Evolutionary conservation across 371 early-diverging fungal genomes (phyloP), one percentile per base, ranked within the genome.

Genomic region (Mortierella sp.): DNA sequence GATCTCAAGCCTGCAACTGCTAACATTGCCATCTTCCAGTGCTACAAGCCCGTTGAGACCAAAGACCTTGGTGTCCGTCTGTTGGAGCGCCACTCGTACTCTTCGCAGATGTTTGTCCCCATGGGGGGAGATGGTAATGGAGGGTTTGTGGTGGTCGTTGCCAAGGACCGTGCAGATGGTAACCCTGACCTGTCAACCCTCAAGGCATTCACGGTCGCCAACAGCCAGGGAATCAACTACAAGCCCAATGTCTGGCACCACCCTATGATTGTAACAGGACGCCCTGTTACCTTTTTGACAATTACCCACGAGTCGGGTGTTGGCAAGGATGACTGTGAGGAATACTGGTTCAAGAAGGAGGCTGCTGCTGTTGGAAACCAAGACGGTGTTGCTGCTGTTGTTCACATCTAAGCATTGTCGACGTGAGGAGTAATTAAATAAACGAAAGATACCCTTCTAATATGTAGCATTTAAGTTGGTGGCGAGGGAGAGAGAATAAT

Each of bases 101-200:
- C 96, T 16, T 93, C 95, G n/a, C 98, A 97, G 84, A 91, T 94
- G 72, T 97, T 97, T 84, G 91, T 96, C 77, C 97, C 97, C 21
- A 95, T 97, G 93, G 91, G 93, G 4, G 80, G 83, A 16, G 88
- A 90, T 55, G 80, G 90, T 70, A 87, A 89, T 4, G 89, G 92
- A 42, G 92, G 89, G 50, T 97, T 96, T 79, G 90, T 97, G 28
- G 95, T 97, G 5, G 90, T 96, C 73, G 97, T 97, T 11, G 94
- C 95, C 57, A 88, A 93, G 74, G 96, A 95, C 82, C 93, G 95
- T 4, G 91, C 90, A 78, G 90, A 91, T 45, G 93, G 93, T 65
- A 90, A 77, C 71, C 97, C 97, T 26, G 95, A 96, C 78, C 80
- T 94, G 87, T 84, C 88, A 70, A 95, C 97, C 0, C 83, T 97